phyloP scores from a whole-genome alignment of 1,139 yeast species.

The Suhomyces yuchorum region DNA sequence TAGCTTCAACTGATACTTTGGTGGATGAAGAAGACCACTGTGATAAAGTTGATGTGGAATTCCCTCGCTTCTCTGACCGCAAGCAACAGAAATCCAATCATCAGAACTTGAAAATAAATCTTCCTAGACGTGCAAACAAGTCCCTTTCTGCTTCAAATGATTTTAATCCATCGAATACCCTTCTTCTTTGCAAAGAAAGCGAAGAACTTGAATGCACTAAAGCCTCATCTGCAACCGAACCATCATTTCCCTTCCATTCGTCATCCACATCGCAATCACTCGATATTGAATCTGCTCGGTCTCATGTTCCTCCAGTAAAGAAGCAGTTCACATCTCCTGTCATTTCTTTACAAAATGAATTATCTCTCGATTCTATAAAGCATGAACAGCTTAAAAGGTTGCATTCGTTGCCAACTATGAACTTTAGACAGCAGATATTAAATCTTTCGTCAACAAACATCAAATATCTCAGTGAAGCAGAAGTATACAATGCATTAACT shows the following conservation, averaged over 20 bases:
- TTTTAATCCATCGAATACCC: conserved; percentile 7
- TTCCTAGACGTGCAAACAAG: conserved; percentile 12
- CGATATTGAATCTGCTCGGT: neutral
- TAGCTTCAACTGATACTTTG: conserved; percentile 15
- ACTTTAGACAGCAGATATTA: conserved; percentile 17
- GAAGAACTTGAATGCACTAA: conserved; percentile 13
- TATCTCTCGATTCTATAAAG: conserved; percentile 21
- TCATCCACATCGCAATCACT: neutral
- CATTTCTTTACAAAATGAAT: conserved; percentile 14
- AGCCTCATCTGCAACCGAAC: conserved; percentile 18
- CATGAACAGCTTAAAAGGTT: conserved; percentile 22
- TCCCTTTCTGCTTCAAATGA: conserved; percentile 13
- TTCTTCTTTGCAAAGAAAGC: conserved; percentile 11
- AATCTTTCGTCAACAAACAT: conserved; percentile 13
- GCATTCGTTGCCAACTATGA: conserved; percentile 18
- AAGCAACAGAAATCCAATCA: conserved; percentile 1
- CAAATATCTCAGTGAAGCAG: conserved; percentile 6
- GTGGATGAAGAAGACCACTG: conserved; percentile 15
- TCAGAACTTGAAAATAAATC: conserved; percentile 9
- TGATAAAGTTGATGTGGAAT: conserved; percentile 2
- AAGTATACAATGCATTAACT: conserved; percentile 6
- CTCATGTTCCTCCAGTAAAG: conserved; percentile 11
- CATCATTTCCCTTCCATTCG: conserved; percentile 14
- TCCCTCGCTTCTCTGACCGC: neutral
- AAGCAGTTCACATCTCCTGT: conserved; percentile 23